Percentiles rank a stretch among this genome's conserved stretches.
phyloP scores from a whole-genome alignment of 2,329 filamentous ascomycete genomes.

The Sarocladium strictum region DNA sequence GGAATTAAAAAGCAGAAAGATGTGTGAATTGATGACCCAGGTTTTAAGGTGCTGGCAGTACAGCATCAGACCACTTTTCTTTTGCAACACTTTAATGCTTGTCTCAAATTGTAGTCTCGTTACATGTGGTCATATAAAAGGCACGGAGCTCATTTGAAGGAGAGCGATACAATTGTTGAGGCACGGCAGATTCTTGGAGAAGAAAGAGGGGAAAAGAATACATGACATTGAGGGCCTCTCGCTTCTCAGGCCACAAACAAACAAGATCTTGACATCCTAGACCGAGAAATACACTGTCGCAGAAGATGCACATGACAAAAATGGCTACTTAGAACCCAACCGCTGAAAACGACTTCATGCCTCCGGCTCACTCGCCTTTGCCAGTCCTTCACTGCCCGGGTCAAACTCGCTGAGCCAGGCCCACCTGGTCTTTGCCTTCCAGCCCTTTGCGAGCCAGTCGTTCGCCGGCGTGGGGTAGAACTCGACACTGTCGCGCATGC shows the following conservation, averaged over 20 bases:
- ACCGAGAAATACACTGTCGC: neutral
- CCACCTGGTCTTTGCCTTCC: slow-evolving; percentile 17
- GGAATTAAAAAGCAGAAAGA: too few species aligned
- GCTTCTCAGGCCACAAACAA: too few species aligned
- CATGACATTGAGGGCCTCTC: too few species aligned
- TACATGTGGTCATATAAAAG: too few species aligned
- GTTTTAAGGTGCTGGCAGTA: neutral
- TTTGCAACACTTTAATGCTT: too few species aligned
- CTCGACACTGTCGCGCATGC: slow-evolving; percentile 13
- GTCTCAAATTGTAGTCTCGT: too few species aligned
- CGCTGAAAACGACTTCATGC: neutral
- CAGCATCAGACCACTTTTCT: neutral
- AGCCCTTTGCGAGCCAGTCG: slow-evolving; percentile 17
- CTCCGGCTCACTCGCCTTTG: neutral
- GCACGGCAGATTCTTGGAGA: too few species aligned
- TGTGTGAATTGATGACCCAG: too few species aligned
- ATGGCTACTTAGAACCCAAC: neutral
- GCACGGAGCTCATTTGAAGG: too few species aligned
- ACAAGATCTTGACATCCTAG: too few species aligned
- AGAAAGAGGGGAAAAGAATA: too few species aligned
- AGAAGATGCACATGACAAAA: neutral
- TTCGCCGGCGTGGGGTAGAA: slow-evolving; percentile 18
- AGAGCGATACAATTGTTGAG: too few species aligned
- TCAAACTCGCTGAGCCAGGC: slow-evolving; percentile 17
- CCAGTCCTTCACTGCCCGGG: neutral